Evolutionary conservation across 1,284 basidiomycete species (phyloP).

Genomic region (Marasmius oreades): DNA sequence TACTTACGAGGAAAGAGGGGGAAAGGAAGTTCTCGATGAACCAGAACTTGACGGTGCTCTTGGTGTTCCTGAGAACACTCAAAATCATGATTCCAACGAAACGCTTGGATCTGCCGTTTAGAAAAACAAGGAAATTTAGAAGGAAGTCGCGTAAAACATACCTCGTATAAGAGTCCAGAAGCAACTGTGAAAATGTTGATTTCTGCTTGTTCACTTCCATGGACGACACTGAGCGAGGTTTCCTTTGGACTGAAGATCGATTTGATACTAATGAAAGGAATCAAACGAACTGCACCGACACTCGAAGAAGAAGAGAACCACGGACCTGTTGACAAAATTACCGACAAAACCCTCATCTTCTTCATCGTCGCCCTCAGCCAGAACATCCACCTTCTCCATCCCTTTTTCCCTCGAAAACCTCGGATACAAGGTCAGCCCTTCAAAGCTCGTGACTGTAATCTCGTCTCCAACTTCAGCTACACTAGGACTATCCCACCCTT

Average conservation of each 20-base stretch:
- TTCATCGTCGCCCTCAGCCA: slow-evolving; percentile 45
- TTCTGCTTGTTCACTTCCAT: slow-evolving; percentile 60
- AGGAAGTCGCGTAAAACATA: slow-evolving; percentile 26
- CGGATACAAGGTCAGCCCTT: slow-evolving; percentile 87
- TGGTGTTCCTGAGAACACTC: slow-evolving; percentile 91
- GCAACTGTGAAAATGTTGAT: slow-evolving; percentile 99
- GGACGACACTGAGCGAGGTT: slow-evolving; percentile 15
- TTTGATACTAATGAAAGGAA: slow-evolving; percentile 38
- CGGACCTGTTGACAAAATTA: slow-evolving; percentile 48
- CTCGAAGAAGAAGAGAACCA: neutral
- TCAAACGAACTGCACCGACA: neutral
- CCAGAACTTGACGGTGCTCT: slow-evolving; percentile 97
- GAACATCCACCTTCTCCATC: slow-evolving; percentile 79
- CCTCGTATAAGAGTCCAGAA: slow-evolving; percentile 94
- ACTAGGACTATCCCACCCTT: slow-evolving; percentile 77
- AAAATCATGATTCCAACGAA: slow-evolving; percentile 99
- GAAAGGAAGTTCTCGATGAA: slow-evolving; percentile 99
- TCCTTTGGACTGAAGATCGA: slow-evolving; percentile 44
- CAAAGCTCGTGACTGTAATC: slow-evolving; percentile 81
- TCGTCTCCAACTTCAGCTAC: slow-evolving; percentile 65
- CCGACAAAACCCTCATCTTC: slow-evolving; percentile 36
- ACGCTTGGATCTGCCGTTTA: slow-evolving; percentile 47
- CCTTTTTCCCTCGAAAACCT: slow-evolving; percentile 68
- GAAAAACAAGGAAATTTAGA: slow-evolving; percentile 11
- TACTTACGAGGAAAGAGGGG: slow-evolving; percentile 86